Conservation (phyloP, 176 grass and related monocot genomes). For the Puccinellia tenuiflora region DNA sequence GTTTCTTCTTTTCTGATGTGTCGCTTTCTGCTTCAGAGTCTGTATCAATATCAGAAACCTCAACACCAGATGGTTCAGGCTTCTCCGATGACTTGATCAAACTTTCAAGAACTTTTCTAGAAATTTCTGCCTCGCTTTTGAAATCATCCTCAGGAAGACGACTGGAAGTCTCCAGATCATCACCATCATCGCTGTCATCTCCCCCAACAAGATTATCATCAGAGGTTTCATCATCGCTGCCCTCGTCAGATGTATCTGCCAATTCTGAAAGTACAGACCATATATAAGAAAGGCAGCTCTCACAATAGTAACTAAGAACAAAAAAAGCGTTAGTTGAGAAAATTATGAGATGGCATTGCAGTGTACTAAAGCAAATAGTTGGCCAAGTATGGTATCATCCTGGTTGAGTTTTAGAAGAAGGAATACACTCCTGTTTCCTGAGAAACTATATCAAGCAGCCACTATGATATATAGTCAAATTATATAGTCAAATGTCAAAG, state of each 20-base stretch:
- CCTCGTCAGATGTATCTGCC: slow-evolving; percentile 32
- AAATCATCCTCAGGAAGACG: slow-evolving; percentile 52
- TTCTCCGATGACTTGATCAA: slow-evolving; percentile 65
- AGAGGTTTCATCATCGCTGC: slow-evolving; percentile 44
- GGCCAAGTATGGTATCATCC: not conserved
- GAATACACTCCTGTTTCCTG: not conserved
- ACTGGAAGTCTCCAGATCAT: slow-evolving; percentile 42
- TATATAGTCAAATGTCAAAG: not conserved
- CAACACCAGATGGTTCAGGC: slow-evolving; percentile 40
- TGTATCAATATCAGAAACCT: slow-evolving; percentile 37
- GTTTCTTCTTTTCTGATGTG: slow-evolving; percentile 34
- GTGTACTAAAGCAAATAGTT: not conserved
- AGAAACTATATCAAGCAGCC: slow-evolving; percentile 2
- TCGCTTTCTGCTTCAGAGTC: slow-evolving; percentile 28
- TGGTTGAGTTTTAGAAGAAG: not conserved
- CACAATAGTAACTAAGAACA: slow-evolving; percentile 16
- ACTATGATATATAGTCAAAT: not conserved
- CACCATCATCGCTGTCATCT: slow-evolving; percentile 29
- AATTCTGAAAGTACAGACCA: slow-evolving; percentile 43
- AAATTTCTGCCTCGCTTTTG: slow-evolving; percentile 58
- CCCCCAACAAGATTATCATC: slow-evolving; percentile 48
- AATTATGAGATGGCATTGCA: not conserved
- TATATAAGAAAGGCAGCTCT: not conserved
- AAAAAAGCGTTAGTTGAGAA: not conserved
- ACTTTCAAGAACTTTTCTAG: slow-evolving; percentile 75